Conservation (phyloP, 495 filamentous ascomycete genomes). For the Penicillium malachiteum region DNA sequence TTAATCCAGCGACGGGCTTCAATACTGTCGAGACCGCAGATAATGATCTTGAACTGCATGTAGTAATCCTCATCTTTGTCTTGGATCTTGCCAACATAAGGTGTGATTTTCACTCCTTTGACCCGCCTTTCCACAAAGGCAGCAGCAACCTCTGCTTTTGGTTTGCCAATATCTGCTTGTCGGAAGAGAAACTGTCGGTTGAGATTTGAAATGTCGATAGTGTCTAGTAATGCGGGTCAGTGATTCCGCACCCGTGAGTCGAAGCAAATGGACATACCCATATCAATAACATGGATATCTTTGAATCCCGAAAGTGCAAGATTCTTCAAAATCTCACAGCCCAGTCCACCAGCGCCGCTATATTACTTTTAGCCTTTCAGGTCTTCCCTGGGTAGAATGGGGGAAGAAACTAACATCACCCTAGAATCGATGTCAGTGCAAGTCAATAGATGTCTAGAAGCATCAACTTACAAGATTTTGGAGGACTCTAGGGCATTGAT, state of each 20-base stretch:
- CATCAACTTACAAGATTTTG: slow-evolving; percentile 64
- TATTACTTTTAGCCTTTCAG: slow-evolving; percentile 5
- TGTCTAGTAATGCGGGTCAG: slow-evolving; percentile 56
- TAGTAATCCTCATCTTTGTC: slow-evolving; percentile 98
- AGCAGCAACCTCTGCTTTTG: slow-evolving; percentile 91
- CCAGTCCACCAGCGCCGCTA: slow-evolving; percentile 91
- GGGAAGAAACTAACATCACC: slow-evolving; percentile 32
- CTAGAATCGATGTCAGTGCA: slow-evolving; percentile 26
- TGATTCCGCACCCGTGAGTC: background rate
- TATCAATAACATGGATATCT: slow-evolving; percentile 98
- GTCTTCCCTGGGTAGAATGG: background rate
- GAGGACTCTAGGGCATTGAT: slow-evolving; percentile 60
- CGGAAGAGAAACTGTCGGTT: slow-evolving; percentile 99
- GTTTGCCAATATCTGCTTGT: slow-evolving; percentile 84
- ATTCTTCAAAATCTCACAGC: slow-evolving; percentile 97
- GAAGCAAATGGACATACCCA: slow-evolving; percentile 57
- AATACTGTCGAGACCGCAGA: slow-evolving; percentile 97
- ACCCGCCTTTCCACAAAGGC: slow-evolving; percentile 86
- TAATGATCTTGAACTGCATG: slow-evolving; percentile 90
- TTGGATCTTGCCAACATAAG: slow-evolving; percentile 91
- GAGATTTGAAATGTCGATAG: slow-evolving; percentile 97
- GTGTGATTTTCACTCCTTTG: slow-evolving; percentile 86
- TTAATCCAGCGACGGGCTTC: slow-evolving; percentile 99
- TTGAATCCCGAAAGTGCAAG: slow-evolving; percentile 94
- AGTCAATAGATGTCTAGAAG: background rate